Percentiles rank a stretch among this genome's conserved stretches.
These are phyloP conservation scores for Zasmidium citrigriseum DNA, from an alignment of 2,329 filamentous ascomycete species.

Conservation along the genomic window DNA sequence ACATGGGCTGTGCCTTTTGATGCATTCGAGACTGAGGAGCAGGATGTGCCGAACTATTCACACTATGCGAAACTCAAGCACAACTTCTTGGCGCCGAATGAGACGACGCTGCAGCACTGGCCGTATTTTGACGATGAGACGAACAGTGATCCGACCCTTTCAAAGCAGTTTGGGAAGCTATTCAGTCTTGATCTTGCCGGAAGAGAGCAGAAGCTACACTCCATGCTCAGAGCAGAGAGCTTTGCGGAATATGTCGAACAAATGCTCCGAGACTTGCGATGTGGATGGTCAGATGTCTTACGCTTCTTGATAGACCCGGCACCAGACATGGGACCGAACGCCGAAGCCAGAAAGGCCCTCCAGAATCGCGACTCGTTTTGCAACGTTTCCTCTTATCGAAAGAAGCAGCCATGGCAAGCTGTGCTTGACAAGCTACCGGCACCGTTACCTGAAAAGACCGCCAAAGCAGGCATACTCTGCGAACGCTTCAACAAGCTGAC, in stretches of 20 bases:
- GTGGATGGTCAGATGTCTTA: constrained; percentile 40
- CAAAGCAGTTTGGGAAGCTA: constrained; percentile 28
- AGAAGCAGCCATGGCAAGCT: constrained; percentile 31
- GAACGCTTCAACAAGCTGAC: constrained; percentile 38
- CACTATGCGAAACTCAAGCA: constrained; percentile 45
- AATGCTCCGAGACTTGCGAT: constrained; percentile 38
- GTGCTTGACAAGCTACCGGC: constrained; percentile 35
- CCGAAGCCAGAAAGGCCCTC: constrained; percentile 19
- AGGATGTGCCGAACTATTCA: constrained; percentile 40
- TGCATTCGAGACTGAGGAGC: constrained; percentile 3
- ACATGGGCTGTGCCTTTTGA: constrained; percentile 11
- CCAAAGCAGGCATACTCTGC: constrained; percentile 39
- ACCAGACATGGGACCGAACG: constrained; percentile 21
- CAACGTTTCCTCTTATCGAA: constrained; percentile 37
- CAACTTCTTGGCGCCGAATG: constrained; percentile 45
- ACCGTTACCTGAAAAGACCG: constrained; percentile 27
- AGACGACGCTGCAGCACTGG: constrained; percentile 42
- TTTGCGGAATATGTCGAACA: constrained; percentile 37
- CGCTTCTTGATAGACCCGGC: constrained; percentile 41
- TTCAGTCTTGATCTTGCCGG: constrained; percentile 34
- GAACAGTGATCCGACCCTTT: constrained; percentile 29
- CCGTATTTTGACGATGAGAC: constrained; percentile 42
- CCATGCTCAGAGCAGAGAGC: constrained; percentile 38
- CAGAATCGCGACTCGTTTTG: constrained; percentile 26
- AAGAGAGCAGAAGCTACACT: constrained; percentile 34